phyloP scores from a whole-genome alignment of 495 filamentous ascomycete species.

The Hypomontagnella submonticulosa region DNA sequence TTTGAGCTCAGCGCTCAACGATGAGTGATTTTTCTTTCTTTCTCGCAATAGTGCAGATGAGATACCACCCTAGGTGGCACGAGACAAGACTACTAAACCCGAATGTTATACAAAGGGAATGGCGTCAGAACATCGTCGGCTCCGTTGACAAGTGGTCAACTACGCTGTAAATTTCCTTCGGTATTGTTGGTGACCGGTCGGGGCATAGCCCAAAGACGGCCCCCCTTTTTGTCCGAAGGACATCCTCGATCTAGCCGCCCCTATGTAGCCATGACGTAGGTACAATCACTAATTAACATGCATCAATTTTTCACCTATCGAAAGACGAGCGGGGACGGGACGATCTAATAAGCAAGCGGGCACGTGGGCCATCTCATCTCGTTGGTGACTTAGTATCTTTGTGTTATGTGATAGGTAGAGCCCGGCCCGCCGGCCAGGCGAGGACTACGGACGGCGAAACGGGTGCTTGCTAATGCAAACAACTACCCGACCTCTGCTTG shows the following conservation, averaged over 20 bases:
- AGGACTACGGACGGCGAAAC: slow-evolving; percentile 5
- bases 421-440: slow-evolving; percentile 16
- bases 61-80: too few relatives aligned
- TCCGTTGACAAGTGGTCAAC: too few relatives aligned
- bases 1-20: too few relatives aligned
- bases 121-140: too few relatives aligned
- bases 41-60: too few relatives aligned
- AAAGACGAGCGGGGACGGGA: background rate
- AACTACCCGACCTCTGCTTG: too few relatives aligned
- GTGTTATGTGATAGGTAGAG: slow-evolving; percentile 35
- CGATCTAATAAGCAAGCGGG: slow-evolving; percentile 22
- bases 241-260: slow-evolving; percentile 8
- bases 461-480: background rate
- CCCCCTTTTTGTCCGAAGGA: slow-evolving; percentile 7
- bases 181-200: too few relatives aligned
- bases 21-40: too few relatives aligned
- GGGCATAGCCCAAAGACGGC: background rate
- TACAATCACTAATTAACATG: slow-evolving; percentile 5
- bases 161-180: too few relatives aligned
- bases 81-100: too few relatives aligned
- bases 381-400: slow-evolving; percentile 26
- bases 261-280: slow-evolving; percentile 18
- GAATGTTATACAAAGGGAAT: too few relatives aligned
- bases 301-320: slow-evolving; percentile 10
- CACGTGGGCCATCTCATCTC: slow-evolving; percentile 25